Percentiles rank a stretch among this genome's conserved stretches.
These are phyloP conservation scores for Penicillium sp. DNA, from an alignment of 2,329 filamentous ascomycete genomes.

Conservation along the genomic window DNA sequence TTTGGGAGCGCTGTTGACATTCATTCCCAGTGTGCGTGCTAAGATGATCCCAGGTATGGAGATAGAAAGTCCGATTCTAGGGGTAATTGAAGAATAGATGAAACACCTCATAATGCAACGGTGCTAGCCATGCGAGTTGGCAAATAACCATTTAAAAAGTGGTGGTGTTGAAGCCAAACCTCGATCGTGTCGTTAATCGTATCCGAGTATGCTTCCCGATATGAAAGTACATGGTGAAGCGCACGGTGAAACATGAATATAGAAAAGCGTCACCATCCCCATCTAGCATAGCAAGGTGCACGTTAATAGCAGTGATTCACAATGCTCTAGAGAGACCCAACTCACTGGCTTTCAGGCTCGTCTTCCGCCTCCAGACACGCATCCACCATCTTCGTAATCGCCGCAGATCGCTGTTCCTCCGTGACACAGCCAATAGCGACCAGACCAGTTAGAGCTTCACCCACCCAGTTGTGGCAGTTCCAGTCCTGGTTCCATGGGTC, in stretches of 20 bases:
- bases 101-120: background rate
- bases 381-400: constrained; percentile 29
- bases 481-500: constrained; percentile 25
- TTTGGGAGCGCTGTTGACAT: constrained; percentile 73
- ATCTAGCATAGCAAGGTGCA: background rate
- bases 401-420: constrained; percentile 15
- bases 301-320: background rate
- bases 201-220: too few species aligned
- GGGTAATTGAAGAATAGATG: background rate
- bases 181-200: too few species aligned
- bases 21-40: constrained; percentile 14
- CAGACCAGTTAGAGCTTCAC: constrained; percentile 26
- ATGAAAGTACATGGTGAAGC: too few species aligned
- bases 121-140: background rate
- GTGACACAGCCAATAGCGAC: constrained; percentile 24
- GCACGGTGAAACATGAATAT: too few species aligned
- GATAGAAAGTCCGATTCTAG: constrained; percentile 4
- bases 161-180: too few species aligned
- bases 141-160: too few species aligned
- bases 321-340: too few species aligned
- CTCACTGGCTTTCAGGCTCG: constrained; percentile 9
- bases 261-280: background rate
- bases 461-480: constrained; percentile 37
- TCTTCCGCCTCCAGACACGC: constrained; percentile 28
- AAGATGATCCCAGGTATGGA: constrained; percentile 27